These are phyloP conservation scores for Beauveria sp. DNA, from an alignment of 2,329 filamentous ascomycete species.

Conservation along the genomic window DNA sequence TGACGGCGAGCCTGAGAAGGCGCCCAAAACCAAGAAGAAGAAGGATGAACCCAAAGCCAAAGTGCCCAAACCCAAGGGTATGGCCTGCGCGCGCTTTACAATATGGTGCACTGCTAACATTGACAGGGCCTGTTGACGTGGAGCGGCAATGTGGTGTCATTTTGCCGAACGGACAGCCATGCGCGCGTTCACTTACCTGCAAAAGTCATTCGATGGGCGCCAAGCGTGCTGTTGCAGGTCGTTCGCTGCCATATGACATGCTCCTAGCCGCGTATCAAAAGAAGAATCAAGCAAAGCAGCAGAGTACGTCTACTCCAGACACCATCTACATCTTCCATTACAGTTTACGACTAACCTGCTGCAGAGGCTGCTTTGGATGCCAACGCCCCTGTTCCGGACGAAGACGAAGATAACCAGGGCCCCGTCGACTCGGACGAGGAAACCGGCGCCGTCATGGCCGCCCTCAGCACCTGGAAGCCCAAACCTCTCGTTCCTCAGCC, in stretches of 20 bases:
- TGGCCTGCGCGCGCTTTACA: background rate
- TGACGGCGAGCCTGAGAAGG: constrained; percentile 70
- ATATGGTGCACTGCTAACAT: constrained; percentile 13
- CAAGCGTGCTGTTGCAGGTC: constrained; percentile 78
- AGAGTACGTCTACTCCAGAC: constrained; percentile 56
- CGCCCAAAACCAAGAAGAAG: constrained; percentile 85
- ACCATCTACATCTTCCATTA: background rate
- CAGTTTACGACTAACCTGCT: constrained; percentile 14
- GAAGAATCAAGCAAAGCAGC: constrained; percentile 97
- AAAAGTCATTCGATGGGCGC: constrained; percentile 95
- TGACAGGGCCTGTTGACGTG: constrained; percentile 74
- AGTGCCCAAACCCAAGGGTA: constrained; percentile 74
- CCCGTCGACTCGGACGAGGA: constrained; percentile 94
- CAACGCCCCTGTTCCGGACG: constrained; percentile 82
- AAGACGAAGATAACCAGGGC: constrained; percentile 69
- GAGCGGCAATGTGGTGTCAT: constrained; percentile 89
- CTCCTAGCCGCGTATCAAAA: constrained; percentile 83
- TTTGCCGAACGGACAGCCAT: constrained; percentile 76
- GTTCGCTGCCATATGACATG: constrained; percentile 88
- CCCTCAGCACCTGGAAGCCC: constrained; percentile 67
- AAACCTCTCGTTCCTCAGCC: constrained; percentile 66
- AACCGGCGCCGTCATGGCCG: constrained; percentile 78
- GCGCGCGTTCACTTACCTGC: constrained; percentile 82
- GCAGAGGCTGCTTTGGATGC: constrained; percentile 89
- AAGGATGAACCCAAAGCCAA: constrained; percentile 87